Evolutionary conservation across 352 stramenopile genomes (phyloP).

Genomic region (Pythium rishiriense): DNA sequence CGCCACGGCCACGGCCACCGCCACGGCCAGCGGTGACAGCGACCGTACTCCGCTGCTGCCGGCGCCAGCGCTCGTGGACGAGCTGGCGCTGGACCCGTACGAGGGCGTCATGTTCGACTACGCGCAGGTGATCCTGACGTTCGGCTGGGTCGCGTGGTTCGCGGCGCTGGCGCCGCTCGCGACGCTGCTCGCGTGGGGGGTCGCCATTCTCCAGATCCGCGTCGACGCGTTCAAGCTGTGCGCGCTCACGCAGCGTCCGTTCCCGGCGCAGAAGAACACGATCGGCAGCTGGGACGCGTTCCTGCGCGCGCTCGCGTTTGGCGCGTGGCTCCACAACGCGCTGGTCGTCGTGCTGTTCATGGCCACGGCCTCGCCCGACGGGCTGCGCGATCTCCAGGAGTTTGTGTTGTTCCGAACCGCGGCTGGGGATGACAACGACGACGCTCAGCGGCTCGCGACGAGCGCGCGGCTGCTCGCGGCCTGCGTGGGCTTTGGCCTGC

Average conservation of each 20-base stretch:
- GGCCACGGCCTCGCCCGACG: background rate
- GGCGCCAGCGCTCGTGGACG: constrained; percentile 22
- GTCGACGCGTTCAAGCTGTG: constrained; percentile 68
- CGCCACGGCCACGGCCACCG: background rate
- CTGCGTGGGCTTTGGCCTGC: constrained; percentile 38
- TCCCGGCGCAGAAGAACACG: constrained; percentile 44
- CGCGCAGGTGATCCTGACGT: constrained; percentile 59
- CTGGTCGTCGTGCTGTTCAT: constrained; percentile 37
- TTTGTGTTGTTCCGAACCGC: constrained; percentile 24
- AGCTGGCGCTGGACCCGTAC: constrained; percentile 51
- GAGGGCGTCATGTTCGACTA: constrained; percentile 81
- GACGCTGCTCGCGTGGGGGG: constrained; percentile 43
- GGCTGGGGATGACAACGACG: background rate
- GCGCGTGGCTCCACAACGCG: constrained; percentile 55
- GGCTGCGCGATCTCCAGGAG: constrained; percentile 22
- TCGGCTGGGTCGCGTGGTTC: constrained; percentile 74
- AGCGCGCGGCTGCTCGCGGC: constrained; percentile 41
- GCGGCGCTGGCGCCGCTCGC: constrained; percentile 43
- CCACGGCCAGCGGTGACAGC: background rate
- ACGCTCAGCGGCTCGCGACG: constrained; percentile 16
- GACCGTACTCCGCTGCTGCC: background rate
- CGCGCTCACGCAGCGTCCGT: constrained; percentile 60
- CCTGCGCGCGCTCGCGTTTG: constrained; percentile 52
- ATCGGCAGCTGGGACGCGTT: constrained; percentile 68
- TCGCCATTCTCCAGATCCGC: constrained; percentile 61